Conservation (phyloP, 352 stramenopile species). For the Globisporangium polare region DNA sequence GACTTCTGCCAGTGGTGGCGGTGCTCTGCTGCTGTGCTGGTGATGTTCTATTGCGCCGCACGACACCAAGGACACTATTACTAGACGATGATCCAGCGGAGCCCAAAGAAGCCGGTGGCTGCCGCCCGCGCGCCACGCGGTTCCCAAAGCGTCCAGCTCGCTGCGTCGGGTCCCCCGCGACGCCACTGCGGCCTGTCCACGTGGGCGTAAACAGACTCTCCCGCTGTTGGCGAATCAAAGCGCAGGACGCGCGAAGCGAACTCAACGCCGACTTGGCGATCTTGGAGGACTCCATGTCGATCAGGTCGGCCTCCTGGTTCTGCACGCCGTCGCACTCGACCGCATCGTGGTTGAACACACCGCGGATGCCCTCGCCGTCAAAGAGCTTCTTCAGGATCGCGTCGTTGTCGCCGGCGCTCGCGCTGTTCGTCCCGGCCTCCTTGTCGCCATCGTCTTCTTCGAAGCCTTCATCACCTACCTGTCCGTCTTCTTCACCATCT, state of each 20-base stretch:
- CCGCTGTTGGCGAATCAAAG: conserved; percentile 61
- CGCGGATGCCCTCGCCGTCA: conserved; percentile 87
- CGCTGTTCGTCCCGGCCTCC: conserved; percentile 2
- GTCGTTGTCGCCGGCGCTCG: conserved; percentile 60
- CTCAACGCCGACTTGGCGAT: conserved; percentile 84
- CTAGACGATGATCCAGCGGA: conserved; percentile 3
- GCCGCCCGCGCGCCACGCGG: conserved; percentile 27
- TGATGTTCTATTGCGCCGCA: neutral
- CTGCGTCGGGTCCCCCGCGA: conserved; percentile 60
- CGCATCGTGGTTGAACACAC: conserved; percentile 95
- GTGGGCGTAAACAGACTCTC: conserved; percentile 64
- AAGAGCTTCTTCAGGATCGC: conserved; percentile 90
- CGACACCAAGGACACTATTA: neutral
- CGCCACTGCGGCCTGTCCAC: conserved; percentile 72
- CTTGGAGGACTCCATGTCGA: conserved; percentile 91
- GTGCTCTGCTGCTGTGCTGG: conserved; percentile 3
- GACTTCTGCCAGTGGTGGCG: conserved; percentile 14
- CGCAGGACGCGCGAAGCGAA: conserved; percentile 77
- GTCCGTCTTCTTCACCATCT: conserved; percentile 24
- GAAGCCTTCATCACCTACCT: conserved; percentile 15
- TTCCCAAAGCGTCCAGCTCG: conserved; percentile 39
- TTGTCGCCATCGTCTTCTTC: neutral
- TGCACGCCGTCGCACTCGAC: conserved; percentile 86
- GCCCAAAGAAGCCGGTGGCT: conserved; percentile 9
- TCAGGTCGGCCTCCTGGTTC: conserved; percentile 88